Conservation (phyloP, 164 flowering plant genomes). For the Platanus orientalis region DNA sequence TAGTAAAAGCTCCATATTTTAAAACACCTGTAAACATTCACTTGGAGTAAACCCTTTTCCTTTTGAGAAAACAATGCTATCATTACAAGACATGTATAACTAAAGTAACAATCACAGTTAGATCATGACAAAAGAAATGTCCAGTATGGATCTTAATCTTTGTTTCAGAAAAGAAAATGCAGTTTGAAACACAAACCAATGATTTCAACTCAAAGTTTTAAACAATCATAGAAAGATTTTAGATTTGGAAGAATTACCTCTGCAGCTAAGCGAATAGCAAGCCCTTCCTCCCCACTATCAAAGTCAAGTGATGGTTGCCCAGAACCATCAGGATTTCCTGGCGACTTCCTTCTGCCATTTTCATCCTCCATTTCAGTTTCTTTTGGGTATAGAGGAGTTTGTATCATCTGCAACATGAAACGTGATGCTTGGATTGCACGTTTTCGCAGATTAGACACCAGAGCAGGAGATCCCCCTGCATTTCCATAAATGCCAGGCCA, state of each 20-base stretch:
- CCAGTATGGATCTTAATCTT: not conserved
- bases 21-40: not conserved
- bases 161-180: not conserved
- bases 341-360: slow-evolving; percentile 14
- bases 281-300: slow-evolving; percentile 82
- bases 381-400: slow-evolving; percentile 56
- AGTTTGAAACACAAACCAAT: too few species aligned
- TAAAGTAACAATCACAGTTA: not conserved
- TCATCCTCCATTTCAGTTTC: slow-evolving; percentile 33
- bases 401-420: slow-evolving; percentile 97
- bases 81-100: not conserved
- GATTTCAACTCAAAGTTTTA: too few species aligned
- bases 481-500: slow-evolving; percentile 91
- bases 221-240: not conserved
- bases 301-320: slow-evolving; percentile 29
- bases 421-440: slow-evolving; percentile 87
- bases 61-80: too few species aligned
- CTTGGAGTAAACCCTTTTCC: too few species aligned
- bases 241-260: slow-evolving; percentile 52
- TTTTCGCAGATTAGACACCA: slow-evolving; percentile 73
- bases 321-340: slow-evolving; percentile 27
- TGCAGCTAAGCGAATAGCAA: slow-evolving; percentile 73
- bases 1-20: not conserved
- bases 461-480: slow-evolving; percentile 50
- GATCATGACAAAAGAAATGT: not conserved